Percentiles rank a stretch among this genome's conserved stretches.
Conservation (phyloP, 441 rosid genomes). For the Erodium chrysanthum region DNA sequence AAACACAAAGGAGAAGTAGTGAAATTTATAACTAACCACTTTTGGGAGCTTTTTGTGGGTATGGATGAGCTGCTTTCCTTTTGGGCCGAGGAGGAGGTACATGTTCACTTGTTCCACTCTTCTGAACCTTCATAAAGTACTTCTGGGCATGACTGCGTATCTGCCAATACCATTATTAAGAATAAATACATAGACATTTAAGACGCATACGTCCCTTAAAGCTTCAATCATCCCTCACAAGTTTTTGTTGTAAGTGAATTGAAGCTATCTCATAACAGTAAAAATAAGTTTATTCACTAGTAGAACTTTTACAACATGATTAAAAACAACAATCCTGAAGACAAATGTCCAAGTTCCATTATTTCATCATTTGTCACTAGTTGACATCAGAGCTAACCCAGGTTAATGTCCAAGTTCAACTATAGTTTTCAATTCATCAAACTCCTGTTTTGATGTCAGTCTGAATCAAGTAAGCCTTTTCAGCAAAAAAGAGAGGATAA, state of each 20-base stretch:
- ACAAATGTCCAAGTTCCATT: background rate
- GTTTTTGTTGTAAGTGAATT: background rate
- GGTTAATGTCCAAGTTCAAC: background rate
- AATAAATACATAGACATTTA: background rate
- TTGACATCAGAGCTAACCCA: background rate
- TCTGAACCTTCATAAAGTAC: slow-evolving; percentile 83
- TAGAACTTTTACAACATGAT: background rate
- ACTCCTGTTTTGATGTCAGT: background rate
- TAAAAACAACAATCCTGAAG: background rate
- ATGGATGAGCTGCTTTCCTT: slow-evolving; percentile 88
- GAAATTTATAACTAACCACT: slow-evolving; percentile 28
- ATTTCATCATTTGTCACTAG: no score
- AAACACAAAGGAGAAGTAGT: background rate
- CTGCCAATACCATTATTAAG: slow-evolving; percentile 34
- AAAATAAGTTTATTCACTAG: background rate
- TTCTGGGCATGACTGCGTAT: slow-evolving; percentile 97
- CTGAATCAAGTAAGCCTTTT: background rate
- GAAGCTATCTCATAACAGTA: background rate
- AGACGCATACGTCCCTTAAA: background rate
- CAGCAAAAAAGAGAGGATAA: background rate
- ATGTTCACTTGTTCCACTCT: slow-evolving; percentile 74
- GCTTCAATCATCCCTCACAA: background rate
- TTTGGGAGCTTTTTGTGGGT: slow-evolving; percentile 83
- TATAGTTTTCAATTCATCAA: background rate
- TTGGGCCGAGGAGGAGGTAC: slow-evolving; percentile 95